phyloP scores from a whole-genome alignment of 2,329 filamentous ascomycete species.

The Polytolypa hystricis region DNA sequence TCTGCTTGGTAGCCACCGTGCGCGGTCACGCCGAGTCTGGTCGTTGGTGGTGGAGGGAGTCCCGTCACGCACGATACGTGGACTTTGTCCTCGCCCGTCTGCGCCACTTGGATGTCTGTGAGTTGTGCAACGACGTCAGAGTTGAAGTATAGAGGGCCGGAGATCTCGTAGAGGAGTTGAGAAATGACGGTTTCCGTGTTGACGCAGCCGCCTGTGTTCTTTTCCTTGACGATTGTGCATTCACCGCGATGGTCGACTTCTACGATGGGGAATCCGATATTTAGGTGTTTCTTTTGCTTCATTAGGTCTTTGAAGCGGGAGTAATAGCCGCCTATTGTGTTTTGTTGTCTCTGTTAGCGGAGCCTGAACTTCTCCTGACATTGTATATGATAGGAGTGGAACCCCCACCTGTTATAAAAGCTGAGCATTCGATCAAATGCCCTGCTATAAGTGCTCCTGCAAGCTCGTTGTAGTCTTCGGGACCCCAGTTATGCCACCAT shows the following conservation, averaged over 20 bases:
- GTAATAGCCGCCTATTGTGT: slow-evolving; percentile 9
- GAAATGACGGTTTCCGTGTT: slow-evolving; percentile 31
- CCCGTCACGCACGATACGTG: slow-evolving; percentile 33
- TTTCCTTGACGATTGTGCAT: slow-evolving; percentile 15
- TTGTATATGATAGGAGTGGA: not conserved
- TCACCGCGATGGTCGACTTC: slow-evolving; percentile 16
- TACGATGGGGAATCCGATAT: slow-evolving; percentile 22
- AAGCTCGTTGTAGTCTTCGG: slow-evolving; percentile 17
- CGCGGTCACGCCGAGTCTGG: slow-evolving; percentile 34
- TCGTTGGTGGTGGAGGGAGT: slow-evolving; percentile 32
- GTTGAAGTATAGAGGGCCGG: slow-evolving; percentile 39
- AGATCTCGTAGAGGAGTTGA: slow-evolving; percentile 38
- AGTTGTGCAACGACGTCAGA: slow-evolving; percentile 38
- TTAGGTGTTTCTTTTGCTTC: slow-evolving; percentile 9
- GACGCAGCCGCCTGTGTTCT: slow-evolving; percentile 15
- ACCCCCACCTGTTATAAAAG: slow-evolving; percentile 11
- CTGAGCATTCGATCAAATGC: slow-evolving; percentile 21
- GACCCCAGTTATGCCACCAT: slow-evolving; percentile 24
- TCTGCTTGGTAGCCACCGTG: slow-evolving; percentile 31
- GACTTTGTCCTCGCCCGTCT: slow-evolving; percentile 31
- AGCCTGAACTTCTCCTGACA: too few species aligned
- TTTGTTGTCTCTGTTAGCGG: too few species aligned
- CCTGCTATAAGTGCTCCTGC: slow-evolving; percentile 20
- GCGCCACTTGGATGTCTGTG: slow-evolving; percentile 31
- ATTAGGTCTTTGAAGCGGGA: slow-evolving; percentile 16